These are phyloP conservation scores for Beauveria bassiana DNA, from an alignment of 2,329 filamentous ascomycete species.

Conservation along the genomic window DNA sequence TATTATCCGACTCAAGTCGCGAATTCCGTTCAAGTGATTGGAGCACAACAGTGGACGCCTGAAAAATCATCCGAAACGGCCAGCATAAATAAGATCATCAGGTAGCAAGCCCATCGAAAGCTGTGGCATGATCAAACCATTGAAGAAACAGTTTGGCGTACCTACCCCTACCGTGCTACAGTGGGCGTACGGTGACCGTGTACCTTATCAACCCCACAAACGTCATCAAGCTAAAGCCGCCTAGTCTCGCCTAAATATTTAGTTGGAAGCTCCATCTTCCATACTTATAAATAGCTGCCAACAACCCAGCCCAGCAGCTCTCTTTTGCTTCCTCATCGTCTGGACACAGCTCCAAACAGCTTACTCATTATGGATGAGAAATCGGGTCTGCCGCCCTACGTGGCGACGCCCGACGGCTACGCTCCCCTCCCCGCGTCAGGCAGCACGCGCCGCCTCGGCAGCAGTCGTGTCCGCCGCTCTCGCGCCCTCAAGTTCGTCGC, in stretches of 20 bases:
- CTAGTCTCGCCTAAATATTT: no score
- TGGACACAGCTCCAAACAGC: background rate
- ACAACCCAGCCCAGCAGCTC: background rate
- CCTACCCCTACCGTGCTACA: no score
- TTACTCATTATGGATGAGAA: conserved; percentile 13
- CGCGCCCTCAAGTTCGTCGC: conserved; percentile 35
- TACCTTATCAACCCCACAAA: background rate
- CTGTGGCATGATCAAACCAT: no score
- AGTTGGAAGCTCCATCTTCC: background rate
- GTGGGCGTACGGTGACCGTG: no score
- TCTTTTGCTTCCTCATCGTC: background rate
- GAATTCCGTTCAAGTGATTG: background rate
- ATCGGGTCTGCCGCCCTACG: conserved; percentile 11
- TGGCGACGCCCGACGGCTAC: conserved; percentile 11
- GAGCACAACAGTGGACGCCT: background rate
- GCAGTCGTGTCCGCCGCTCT: conserved; percentile 30
- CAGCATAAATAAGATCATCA: no score
- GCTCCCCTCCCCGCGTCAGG: conserved; percentile 14
- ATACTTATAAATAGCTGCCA: background rate
- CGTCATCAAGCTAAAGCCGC: background rate
- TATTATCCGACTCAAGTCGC: no score
- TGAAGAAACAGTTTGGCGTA: no score
- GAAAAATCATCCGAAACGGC: no score
- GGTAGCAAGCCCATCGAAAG: background rate
- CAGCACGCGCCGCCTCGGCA: conserved; percentile 14